These are phyloP conservation scores for Beauveria medogensis DNA, from an alignment of 2,329 filamentous ascomycete genomes.

Conservation along the genomic window DNA sequence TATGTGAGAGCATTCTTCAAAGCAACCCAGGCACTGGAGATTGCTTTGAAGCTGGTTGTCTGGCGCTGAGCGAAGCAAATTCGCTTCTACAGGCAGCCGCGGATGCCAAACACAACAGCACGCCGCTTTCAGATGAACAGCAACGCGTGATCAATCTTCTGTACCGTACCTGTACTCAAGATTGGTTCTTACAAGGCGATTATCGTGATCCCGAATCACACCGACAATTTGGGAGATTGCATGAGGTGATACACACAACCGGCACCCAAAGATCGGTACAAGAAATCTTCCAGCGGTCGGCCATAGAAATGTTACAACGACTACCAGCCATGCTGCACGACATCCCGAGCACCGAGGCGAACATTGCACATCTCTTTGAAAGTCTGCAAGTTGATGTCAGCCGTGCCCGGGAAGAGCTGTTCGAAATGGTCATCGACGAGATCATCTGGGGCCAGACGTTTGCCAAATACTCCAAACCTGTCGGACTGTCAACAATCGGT, in stretches of 20 bases:
- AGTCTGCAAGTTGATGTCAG: not conserved
- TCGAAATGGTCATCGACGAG: not conserved
- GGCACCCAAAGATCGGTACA: constrained; percentile 1
- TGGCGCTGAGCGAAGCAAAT: not conserved
- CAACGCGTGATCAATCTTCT: not conserved
- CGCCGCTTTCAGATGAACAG: not conserved
- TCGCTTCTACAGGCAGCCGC: not conserved
- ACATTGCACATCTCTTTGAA: not conserved
- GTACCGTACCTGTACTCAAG: not conserved
- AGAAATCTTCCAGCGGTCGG: not conserved
- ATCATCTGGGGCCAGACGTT: constrained; percentile 1
- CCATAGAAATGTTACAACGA: not conserved
- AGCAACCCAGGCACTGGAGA: too few species aligned
- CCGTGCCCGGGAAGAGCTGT: not conserved
- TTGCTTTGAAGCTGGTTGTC: not conserved
- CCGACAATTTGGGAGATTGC: not conserved
- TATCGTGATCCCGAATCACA: not conserved
- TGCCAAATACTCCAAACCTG: not conserved
- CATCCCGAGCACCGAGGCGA: not conserved
- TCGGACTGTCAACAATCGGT: not conserved
- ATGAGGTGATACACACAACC: not conserved
- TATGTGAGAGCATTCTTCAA: not conserved
- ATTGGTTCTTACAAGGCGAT: not conserved
- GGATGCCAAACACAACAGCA: not conserved
- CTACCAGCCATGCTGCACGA: not conserved